These are phyloP conservation scores for Exophiala aquamarina DNA, from an alignment of 2,329 filamentous ascomycete species.

Conservation along the genomic window DNA sequence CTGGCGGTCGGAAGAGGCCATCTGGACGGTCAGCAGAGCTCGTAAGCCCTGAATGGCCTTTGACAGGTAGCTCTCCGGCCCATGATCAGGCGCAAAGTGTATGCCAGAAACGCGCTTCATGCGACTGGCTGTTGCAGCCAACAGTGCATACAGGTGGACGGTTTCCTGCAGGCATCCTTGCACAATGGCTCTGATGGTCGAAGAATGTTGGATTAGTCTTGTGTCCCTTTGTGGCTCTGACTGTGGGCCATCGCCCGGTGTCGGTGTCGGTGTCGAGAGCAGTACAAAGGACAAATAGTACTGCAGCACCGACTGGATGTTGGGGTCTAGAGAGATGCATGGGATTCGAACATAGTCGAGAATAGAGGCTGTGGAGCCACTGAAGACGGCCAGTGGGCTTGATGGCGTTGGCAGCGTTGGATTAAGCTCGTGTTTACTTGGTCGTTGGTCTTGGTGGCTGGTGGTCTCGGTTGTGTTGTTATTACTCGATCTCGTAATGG, in stretches of 20 bases:
- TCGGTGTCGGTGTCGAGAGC: conserved; percentile 3
- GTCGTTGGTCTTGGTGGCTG: background rate
- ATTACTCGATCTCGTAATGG: background rate
- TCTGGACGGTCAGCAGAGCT: conserved; percentile 9
- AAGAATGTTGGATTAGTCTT: conserved; percentile 5
- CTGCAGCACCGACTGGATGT: conserved; percentile 10
- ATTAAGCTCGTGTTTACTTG: too few species aligned
- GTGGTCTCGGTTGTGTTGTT: background rate
- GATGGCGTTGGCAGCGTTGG: too few species aligned
- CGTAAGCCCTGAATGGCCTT: conserved; percentile 20
- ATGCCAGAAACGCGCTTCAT: conserved; percentile 13
- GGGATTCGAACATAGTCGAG: background rate
- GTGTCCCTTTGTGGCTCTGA: background rate
- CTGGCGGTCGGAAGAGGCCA: conserved; percentile 11
- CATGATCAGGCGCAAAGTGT: conserved; percentile 9
- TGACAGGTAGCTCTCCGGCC: conserved; percentile 19
- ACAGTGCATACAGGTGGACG: conserved; percentile 15
- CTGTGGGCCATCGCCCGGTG: background rate
- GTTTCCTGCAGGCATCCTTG: conserved; percentile 14
- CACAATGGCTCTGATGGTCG: conserved; percentile 13
- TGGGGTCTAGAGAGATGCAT: conserved; percentile 5
- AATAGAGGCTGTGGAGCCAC: too few species aligned
- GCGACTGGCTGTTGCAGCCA: conserved; percentile 15
- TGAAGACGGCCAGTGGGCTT: too few species aligned
- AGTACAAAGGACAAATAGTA: conserved; percentile 15